Percentiles rank a stretch among this genome's conserved stretches.
Conservation (phyloP, 139 green algal genomes). For the Ostreobium quekettii region DNA sequence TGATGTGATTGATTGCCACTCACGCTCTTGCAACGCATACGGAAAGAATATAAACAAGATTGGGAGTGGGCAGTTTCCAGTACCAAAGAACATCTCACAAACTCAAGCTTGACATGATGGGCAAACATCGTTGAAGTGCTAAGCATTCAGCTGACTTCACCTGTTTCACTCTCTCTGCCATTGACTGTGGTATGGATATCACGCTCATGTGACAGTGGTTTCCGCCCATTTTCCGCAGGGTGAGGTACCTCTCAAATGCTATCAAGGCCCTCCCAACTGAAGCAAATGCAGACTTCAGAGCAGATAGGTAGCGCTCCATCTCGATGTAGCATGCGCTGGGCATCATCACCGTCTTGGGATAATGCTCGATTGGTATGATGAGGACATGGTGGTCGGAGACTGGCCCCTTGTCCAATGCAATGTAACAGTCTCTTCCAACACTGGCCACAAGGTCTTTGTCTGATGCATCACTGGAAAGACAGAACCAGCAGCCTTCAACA, state of each 20-base stretch:
- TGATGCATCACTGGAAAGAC: conserved; percentile 42
- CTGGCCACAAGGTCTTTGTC: conserved; percentile 41
- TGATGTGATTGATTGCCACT: too few relatives aligned
- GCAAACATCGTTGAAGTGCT: too few relatives aligned
- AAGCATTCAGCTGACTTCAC: too few relatives aligned
- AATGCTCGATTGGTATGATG: conserved; percentile 87
- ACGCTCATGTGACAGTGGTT: conserved; percentile 88
- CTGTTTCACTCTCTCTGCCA: background rate
- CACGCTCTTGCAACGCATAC: too few relatives aligned
- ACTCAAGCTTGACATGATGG: too few relatives aligned
- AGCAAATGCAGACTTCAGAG: conserved; percentile 52
- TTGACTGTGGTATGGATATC: conserved; percentile 39
- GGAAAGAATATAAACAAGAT: too few relatives aligned
- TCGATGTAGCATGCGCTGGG: conserved; percentile 36
- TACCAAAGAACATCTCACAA: too few relatives aligned
- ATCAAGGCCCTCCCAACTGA: conserved; percentile 53
- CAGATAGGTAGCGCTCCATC: conserved; percentile 65
- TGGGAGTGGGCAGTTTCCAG: too few relatives aligned
- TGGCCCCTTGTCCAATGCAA: conserved; percentile 75
- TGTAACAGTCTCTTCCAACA: conserved; percentile 69
- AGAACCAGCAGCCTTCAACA: conserved; percentile 80
- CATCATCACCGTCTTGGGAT: conserved; percentile 44
- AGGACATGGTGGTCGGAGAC: conserved; percentile 71
- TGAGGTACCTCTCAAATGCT: conserved; percentile 83
- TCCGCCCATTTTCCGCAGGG: conserved; percentile 51